These are phyloP conservation scores for Penicillium canariense DNA, from an alignment of 495 filamentous ascomycete genomes.

Conservation along the genomic window DNA sequence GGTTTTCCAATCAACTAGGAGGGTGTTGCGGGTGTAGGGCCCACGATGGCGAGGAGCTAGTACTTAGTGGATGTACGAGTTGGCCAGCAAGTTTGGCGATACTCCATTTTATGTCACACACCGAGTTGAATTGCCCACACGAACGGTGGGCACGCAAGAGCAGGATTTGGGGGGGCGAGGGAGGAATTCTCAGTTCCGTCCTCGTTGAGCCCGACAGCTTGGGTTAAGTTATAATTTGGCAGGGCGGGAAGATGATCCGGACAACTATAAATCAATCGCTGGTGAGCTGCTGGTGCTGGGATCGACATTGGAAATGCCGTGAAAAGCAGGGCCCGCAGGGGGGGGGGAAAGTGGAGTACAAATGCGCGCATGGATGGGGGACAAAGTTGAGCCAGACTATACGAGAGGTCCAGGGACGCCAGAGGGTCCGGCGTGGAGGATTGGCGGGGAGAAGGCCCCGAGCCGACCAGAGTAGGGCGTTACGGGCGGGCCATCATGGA, in stretches of 20 bases:
- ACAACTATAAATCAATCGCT: slow-evolving; percentile 28
- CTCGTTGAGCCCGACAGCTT: slow-evolving; percentile 38
- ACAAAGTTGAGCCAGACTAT: slow-evolving; percentile 24
- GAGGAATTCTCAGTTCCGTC: neutral
- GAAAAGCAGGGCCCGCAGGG: slow-evolving; percentile 14
- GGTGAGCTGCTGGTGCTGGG: slow-evolving; percentile 12
- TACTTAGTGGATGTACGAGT: slow-evolving; percentile 8
- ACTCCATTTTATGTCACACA: slow-evolving; percentile 20
- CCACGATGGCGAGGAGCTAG: slow-evolving; percentile 11
- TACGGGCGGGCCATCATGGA: slow-evolving; percentile 11
- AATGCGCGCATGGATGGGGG: slow-evolving; percentile 20
- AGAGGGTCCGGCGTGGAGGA: slow-evolving; percentile 6
- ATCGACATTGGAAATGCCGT: slow-evolving; percentile 22
- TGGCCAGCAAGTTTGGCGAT: slow-evolving; percentile 11
- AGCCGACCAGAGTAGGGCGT: slow-evolving; percentile 1
- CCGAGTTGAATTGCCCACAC: slow-evolving; percentile 7
- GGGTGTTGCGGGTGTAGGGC: slow-evolving; percentile 1
- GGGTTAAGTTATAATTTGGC: slow-evolving; percentile 48
- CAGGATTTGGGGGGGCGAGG: neutral
- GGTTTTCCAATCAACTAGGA: neutral
- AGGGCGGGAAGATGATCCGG: slow-evolving; percentile 35
- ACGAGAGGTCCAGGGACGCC: slow-evolving; percentile 18
- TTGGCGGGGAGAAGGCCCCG: slow-evolving; percentile 10
- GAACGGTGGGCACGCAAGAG: neutral
- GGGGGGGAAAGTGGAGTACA: slow-evolving; percentile 15